phyloP scores from a whole-genome alignment of 768 basidiomycete species.

The Leccinum sublutescens region DNA sequence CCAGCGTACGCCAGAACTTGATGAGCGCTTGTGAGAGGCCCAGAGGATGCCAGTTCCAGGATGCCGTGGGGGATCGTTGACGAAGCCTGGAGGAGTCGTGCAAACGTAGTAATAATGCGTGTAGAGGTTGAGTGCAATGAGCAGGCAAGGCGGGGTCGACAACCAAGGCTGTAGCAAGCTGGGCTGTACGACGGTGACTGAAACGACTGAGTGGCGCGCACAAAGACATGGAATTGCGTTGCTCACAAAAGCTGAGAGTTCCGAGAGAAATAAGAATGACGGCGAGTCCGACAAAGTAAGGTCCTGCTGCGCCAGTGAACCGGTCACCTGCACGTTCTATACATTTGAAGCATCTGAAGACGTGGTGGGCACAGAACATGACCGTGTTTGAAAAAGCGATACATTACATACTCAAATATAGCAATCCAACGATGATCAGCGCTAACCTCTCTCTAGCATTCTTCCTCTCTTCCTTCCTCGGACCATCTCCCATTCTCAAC shows the following conservation, averaged over 20 bases:
- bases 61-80: slow-evolving; percentile 52
- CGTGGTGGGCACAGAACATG: slow-evolving; percentile 28
- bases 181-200: slow-evolving; percentile 81
- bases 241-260: slow-evolving; percentile 78
- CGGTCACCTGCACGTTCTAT: slow-evolving; percentile 75
- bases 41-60: slow-evolving; percentile 49
- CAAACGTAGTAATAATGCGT: slow-evolving; percentile 86
- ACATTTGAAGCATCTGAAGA: slow-evolving; percentile 59
- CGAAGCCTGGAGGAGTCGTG: slow-evolving; percentile 76
- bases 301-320: slow-evolving; percentile 88
- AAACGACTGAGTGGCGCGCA: background rate
- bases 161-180: slow-evolving; percentile 57
- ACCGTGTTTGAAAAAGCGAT: too few relatives aligned
- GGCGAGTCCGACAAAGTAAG: slow-evolving; percentile 84
- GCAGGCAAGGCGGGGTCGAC: slow-evolving; percentile 63
- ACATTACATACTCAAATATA: background rate
- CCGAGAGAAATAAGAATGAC: slow-evolving; percentile 67
- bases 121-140: slow-evolving; percentile 75
- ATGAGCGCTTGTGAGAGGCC: slow-evolving; percentile 41
- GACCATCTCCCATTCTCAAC: slow-evolving; percentile 38
- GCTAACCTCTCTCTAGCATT: slow-evolving; percentile 38
- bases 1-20: slow-evolving; percentile 48
- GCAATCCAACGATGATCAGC: slow-evolving; percentile 11
- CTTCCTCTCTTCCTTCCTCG: slow-evolving; percentile 42
- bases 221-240: background rate